phyloP scores from a whole-genome alignment of 2,329 filamentous ascomycete species.

The Myotisia sp. region DNA sequence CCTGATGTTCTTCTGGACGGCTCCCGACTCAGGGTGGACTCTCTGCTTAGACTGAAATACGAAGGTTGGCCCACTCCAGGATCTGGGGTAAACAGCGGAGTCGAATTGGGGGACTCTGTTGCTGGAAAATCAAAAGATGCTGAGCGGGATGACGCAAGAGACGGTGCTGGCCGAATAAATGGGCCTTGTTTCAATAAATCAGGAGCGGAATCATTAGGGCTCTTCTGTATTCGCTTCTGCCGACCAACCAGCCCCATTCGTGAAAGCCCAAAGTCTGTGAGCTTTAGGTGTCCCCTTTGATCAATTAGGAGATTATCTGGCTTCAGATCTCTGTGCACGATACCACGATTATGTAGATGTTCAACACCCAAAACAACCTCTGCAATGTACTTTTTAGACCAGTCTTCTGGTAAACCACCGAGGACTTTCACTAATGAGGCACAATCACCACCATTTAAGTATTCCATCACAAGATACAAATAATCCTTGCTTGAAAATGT shows the following conservation, averaged over 20 bases:
- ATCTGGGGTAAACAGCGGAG: constrained; percentile 75
- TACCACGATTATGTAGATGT: constrained; percentile 82
- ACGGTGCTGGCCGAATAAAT: constrained; percentile 67
- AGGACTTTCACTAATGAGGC: constrained; percentile 91
- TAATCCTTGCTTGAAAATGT: constrained; percentile 99
- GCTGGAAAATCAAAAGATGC: constrained; percentile 83
- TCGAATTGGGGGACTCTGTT: constrained; percentile 64
- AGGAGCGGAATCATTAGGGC: constrained; percentile 65
- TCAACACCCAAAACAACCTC: constrained; percentile 96
- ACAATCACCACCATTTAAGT: constrained; percentile 92
- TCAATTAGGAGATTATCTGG: constrained; percentile 96
- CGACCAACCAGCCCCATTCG: constrained; percentile 93
- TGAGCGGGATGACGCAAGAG: constrained; percentile 78
- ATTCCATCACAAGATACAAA: constrained; percentile 97
- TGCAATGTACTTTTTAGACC: constrained; percentile 93
- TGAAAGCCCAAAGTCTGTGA: constrained; percentile 94
- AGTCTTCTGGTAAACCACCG: constrained; percentile 83
- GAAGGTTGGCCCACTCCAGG: constrained; percentile 62
- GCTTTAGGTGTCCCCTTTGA: constrained; percentile 86
- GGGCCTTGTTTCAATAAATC: constrained; percentile 87
- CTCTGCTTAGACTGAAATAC: constrained; percentile 59
- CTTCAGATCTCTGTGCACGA: constrained; percentile 93
- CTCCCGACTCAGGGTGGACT: constrained; percentile 40
- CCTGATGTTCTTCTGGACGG: constrained; percentile 56
- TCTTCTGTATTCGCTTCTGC: constrained; percentile 81